Evolutionary conservation across 139 green algal species (phyloP).

Genomic region (Chlamydomonas urium): DNA sequence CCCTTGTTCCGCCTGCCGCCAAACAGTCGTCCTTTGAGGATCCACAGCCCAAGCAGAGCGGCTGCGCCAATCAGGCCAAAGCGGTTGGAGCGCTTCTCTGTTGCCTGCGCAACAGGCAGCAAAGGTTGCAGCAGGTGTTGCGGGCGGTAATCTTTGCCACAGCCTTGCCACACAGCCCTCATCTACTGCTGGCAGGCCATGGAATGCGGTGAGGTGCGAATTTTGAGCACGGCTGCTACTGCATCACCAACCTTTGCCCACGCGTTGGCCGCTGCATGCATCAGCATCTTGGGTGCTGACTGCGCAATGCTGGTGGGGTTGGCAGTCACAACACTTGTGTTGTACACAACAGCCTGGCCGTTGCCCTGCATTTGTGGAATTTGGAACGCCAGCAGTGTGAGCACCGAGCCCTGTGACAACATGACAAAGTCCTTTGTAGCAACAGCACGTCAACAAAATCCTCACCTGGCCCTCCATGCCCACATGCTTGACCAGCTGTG

Average conservation of each 20-base stretch:
- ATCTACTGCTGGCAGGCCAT: no score
- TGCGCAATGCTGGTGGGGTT: slow-evolving; percentile 12
- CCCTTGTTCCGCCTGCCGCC: neutral
- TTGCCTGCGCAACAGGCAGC: slow-evolving; percentile 1
- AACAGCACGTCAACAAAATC: no score
- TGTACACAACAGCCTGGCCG: slow-evolving; percentile 12
- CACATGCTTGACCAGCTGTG: slow-evolving; percentile 23
- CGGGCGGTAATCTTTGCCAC: no score
- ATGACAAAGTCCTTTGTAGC: no score
- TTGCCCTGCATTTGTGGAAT: slow-evolving; percentile 15
- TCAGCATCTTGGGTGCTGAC: slow-evolving; percentile 7
- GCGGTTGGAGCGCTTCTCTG: slow-evolving; percentile 4
- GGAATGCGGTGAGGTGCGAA: no score
- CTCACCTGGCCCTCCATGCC: slow-evolving; percentile 7
- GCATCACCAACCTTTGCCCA: slow-evolving; percentile 11
- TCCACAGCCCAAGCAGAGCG: slow-evolving; percentile 5
- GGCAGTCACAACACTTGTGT: slow-evolving; percentile 10
- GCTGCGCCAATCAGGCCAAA: slow-evolving; percentile 6
- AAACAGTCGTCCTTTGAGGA: neutral
- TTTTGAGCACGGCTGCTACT: no score
- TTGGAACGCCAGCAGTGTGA: no score
- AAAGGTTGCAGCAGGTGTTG: neutral
- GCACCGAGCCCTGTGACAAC: no score
- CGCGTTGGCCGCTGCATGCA: neutral
- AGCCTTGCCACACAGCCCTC: no score